Conservation (phyloP, 192 early-diverging fungal genomes). For the Mortierella claussenii region DNA sequence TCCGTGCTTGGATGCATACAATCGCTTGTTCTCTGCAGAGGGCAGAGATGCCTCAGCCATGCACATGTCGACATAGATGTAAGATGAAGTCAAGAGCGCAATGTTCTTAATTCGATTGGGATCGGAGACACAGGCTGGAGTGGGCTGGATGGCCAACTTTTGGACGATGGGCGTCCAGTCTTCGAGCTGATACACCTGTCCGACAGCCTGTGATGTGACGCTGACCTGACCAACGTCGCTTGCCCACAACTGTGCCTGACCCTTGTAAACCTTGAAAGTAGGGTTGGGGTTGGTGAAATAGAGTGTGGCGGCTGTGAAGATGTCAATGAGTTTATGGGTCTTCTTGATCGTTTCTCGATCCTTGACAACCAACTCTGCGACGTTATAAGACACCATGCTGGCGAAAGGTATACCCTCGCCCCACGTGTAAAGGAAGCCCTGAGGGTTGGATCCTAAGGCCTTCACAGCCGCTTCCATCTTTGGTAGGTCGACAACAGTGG, state of each 20-base stretch:
- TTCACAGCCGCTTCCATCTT: conserved; percentile 24
- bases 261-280: conserved; percentile 29
- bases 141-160: conserved; percentile 36
- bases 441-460: neutral
- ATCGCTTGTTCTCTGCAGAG: conserved; percentile 63
- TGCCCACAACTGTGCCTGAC: conserved; percentile 51
- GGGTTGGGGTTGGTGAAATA: conserved; percentile 41
- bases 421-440: conserved; percentile 30
- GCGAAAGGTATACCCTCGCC: conserved; percentile 28
- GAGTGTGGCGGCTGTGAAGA: conserved; percentile 5
- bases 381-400: conserved; percentile 58
- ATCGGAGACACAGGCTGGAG: conserved; percentile 35
- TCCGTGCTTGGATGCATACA: conserved; percentile 59
- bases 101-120: conserved; percentile 34
- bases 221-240: conserved; percentile 58
- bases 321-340: conserved; percentile 13
- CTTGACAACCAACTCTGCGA: conserved; percentile 23
- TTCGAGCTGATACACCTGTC: conserved; percentile 57
- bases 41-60: conserved; percentile 61
- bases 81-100: conserved; percentile 64
- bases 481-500: conserved; percentile 28
- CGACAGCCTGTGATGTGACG: conserved; percentile 38
- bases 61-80: conserved; percentile 63
- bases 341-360: conserved; percentile 16
- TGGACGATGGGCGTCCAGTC: conserved; percentile 55